These are phyloP conservation scores for Primulina eburnea DNA, from an alignment of 257 asterid species.

Conservation along the genomic window DNA sequence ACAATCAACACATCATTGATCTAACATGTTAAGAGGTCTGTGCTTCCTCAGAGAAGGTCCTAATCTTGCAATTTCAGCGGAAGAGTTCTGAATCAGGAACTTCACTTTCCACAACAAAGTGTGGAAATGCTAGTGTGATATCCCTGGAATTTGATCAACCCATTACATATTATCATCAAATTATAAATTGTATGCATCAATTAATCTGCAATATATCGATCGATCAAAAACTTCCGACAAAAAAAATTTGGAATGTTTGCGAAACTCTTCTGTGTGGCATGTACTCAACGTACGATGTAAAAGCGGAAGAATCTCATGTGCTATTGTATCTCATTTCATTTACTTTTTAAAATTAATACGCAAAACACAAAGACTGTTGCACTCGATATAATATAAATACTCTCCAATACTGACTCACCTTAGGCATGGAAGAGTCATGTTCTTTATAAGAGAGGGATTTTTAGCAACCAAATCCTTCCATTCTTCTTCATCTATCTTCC, in stretches of 20 bases:
- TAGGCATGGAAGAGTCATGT: constrained; percentile 84
- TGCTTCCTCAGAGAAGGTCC: neutral
- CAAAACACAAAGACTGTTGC: neutral
- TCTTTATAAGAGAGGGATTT: constrained; percentile 80
- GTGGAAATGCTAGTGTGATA: constrained; percentile 71
- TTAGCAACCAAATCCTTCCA: constrained; percentile 76
- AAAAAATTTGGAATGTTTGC: no score
- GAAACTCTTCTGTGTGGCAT: no score
- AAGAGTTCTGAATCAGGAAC: constrained; percentile 67
- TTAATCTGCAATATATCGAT: no score
- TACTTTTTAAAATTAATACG: no score
- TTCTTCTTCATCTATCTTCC: constrained; percentile 79
- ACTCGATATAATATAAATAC: no score
- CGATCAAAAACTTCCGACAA: no score
- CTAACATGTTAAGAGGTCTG: neutral
- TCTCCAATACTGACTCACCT: constrained; percentile 38
- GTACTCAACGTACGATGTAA: no score
- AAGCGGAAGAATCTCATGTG: no score
- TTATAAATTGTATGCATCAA: no score
- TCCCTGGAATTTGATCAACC: constrained; percentile 47
- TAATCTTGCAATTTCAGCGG: constrained; percentile 27
- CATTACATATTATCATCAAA: neutral
- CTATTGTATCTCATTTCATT: no score
- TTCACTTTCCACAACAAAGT: constrained; percentile 63
- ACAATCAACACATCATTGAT: neutral